A percentile compares a stretch with the other conserved stretches of the same genome.
Evolutionary conservation across 495 filamentous ascomycete species (phyloP).

Genomic region (Lasiosphaeria ovina): DNA sequence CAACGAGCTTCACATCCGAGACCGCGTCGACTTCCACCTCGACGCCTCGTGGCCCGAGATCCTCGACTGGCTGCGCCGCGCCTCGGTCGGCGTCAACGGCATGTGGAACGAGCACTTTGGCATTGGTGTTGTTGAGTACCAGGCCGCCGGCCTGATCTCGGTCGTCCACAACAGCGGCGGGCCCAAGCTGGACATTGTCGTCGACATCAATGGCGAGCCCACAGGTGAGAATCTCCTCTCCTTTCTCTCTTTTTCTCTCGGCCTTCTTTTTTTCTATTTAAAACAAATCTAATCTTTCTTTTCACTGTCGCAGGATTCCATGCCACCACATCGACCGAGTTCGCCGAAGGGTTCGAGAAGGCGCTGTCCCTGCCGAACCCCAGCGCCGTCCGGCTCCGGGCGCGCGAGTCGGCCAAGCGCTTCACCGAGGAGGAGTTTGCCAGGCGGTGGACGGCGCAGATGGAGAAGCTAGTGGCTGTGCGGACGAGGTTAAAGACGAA

Average conservation of each 20-base stretch:
- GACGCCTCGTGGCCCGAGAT: constrained; percentile 88
- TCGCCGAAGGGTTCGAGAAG: constrained; percentile 72
- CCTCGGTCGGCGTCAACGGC: constrained; percentile 84
- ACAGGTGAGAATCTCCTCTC: constrained; percentile 52
- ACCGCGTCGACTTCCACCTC: constrained; percentile 78
- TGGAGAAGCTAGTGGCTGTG: constrained; percentile 62
- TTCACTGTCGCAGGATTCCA: constrained; percentile 63
- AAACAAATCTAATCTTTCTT: constrained; percentile 12
- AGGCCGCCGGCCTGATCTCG: constrained; percentile 85
- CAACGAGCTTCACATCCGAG: constrained; percentile 81
- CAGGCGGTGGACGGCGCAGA: constrained; percentile 65
- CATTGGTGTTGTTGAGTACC: constrained; percentile 97
- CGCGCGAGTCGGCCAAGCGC: constrained; percentile 69
- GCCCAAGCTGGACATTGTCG: constrained; percentile 88
- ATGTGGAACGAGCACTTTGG: constrained; percentile 99
- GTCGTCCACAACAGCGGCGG: constrained; percentile 93
- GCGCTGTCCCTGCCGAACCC: constrained; percentile 64
- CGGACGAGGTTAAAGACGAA: constrained; percentile 1
- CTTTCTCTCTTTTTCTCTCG: not conserved
- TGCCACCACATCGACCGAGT: constrained; percentile 71
- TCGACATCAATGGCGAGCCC: constrained; percentile 68
- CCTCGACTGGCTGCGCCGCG: constrained; percentile 66
- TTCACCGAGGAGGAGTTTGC: constrained; percentile 89
- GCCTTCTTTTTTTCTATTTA: too few species aligned
- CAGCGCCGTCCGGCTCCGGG: constrained; percentile 69